phyloP scores from a whole-genome alignment of 257 asterid genomes.

The Plantago ovata region DNA sequence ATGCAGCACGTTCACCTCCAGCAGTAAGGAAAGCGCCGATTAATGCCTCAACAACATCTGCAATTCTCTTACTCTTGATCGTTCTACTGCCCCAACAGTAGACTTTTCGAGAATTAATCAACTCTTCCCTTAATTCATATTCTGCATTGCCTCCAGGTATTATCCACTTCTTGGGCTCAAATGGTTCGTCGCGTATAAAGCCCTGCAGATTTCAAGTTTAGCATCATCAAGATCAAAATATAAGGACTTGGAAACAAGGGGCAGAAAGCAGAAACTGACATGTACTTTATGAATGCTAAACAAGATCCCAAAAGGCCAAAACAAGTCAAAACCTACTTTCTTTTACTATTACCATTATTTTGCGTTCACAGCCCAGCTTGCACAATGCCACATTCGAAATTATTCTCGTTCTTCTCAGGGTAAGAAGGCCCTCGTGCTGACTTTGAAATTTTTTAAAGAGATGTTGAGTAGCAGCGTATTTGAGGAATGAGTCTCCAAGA shows the following conservation, averaged over 20 bases:
- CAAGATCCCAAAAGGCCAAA: neutral
- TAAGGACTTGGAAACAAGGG: neutral
- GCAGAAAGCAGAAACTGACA: neutral
- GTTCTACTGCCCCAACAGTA: conserved; percentile 29
- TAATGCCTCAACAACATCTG: conserved; percentile 85
- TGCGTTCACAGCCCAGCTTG: conserved; percentile 65
- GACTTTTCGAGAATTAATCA: conserved; percentile 28
- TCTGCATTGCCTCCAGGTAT: conserved; percentile 52
- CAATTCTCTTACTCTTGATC: conserved; percentile 50
- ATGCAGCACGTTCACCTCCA: conserved; percentile 65
- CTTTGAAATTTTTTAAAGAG: conserved; percentile 51
- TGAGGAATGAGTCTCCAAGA: conserved; percentile 82
- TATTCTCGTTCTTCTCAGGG: conserved; percentile 39
- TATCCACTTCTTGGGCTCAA: conserved; percentile 64
- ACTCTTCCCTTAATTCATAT: conserved; percentile 30
- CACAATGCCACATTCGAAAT: conserved; percentile 58
- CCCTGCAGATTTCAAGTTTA: conserved; percentile 42
- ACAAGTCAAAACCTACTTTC: conserved; percentile 1
- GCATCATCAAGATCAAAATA: conserved; percentile 4
- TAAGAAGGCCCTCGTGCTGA: conserved; percentile 74
- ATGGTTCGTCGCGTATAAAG: conserved; percentile 64
- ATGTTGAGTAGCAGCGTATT: conserved; percentile 66
- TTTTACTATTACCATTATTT: conserved; percentile 51
- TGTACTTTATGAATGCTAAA: too few relatives aligned
- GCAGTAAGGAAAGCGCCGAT: conserved; percentile 74